These are phyloP conservation scores for Globisporangium sylvaticum DNA, from an alignment of 352 stramenopile genomes.

Conservation along the genomic window DNA sequence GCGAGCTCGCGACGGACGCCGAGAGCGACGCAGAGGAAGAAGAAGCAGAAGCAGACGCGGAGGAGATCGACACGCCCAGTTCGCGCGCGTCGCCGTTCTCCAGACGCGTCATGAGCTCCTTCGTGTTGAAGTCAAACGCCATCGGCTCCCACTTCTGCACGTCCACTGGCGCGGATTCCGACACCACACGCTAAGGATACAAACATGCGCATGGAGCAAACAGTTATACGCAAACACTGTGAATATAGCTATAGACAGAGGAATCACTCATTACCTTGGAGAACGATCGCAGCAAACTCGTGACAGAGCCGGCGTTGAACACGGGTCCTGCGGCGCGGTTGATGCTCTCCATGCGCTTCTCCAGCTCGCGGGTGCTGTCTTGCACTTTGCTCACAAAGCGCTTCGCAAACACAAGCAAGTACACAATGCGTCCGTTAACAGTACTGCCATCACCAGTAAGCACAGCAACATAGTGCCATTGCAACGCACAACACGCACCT, in stretches of 20 bases:
- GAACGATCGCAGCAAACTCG: slow-evolving; percentile 62
- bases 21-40: background rate
- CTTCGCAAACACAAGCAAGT: slow-evolving; percentile 21
- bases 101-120: slow-evolving; percentile 46
- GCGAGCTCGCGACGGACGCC: slow-evolving; percentile 6
- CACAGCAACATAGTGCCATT: no score
- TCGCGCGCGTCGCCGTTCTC: slow-evolving; percentile 48
- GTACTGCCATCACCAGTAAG: no score
- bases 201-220: background rate
- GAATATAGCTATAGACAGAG: no score
- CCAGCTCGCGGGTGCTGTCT: slow-evolving; percentile 54
- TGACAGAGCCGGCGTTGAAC: slow-evolving; percentile 54
- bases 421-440: background rate
- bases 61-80: slow-evolving; percentile 60
- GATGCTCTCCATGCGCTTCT: slow-evolving; percentile 57
- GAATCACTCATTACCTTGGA: no score
- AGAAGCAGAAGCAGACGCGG: background rate
- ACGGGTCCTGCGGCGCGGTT: slow-evolving; percentile 45
- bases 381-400: slow-evolving; percentile 55
- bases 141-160: slow-evolving; percentile 61
- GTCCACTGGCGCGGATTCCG: slow-evolving; percentile 20
- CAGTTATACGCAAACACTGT: no score
- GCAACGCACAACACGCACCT: slow-evolving; percentile 30
- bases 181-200: slow-evolving; percentile 29
- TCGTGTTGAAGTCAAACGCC: slow-evolving; percentile 49